Evolutionary conservation across 2,329 filamentous ascomycete species (phyloP).

Genomic region (Huntiella decipiens): DNA sequence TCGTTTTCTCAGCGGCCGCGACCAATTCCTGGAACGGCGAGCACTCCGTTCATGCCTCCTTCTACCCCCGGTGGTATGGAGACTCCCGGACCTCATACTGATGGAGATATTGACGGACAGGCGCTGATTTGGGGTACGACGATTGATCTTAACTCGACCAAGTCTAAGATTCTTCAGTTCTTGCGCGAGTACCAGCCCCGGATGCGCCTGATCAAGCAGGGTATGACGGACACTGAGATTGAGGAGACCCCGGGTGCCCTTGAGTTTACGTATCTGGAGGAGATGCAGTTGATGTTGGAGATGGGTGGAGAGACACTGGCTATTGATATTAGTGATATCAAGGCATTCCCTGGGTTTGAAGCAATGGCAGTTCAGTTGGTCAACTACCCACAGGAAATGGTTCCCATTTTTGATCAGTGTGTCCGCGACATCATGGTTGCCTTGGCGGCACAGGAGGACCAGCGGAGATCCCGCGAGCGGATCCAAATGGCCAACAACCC

Average conservation of each 20-base stretch:
- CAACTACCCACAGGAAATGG: slow-evolving; percentile 86
- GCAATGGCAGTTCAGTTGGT: slow-evolving; percentile 94
- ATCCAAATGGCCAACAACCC: slow-evolving; percentile 37
- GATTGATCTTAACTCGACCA: slow-evolving; percentile 78
- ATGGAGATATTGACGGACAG: slow-evolving; percentile 18
- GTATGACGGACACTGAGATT: slow-evolving; percentile 59
- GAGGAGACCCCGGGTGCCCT: slow-evolving; percentile 50
- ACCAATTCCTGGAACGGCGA: slow-evolving; percentile 7
- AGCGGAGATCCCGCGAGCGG: slow-evolving; percentile 21
- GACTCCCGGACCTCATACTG: slow-evolving; percentile 41
- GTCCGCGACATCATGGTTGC: slow-evolving; percentile 89
- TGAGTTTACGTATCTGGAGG: slow-evolving; percentile 64
- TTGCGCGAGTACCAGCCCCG: slow-evolving; percentile 80
- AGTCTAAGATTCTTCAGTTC: slow-evolving; percentile 55
- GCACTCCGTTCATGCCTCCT: slow-evolving; percentile 7
- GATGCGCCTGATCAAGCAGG: slow-evolving; percentile 82
- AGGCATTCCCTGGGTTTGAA: slow-evolving; percentile 75
- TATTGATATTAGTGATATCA: slow-evolving; percentile 73
- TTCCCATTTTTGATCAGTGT: slow-evolving; percentile 88
- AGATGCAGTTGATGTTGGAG: slow-evolving; percentile 78
- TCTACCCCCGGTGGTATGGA: slow-evolving; percentile 8
- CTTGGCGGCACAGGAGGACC: slow-evolving; percentile 62
- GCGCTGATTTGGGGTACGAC: slow-evolving; percentile 83
- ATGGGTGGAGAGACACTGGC: slow-evolving; percentile 72
- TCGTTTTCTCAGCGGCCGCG: slow-evolving; percentile 21